Evolutionary conservation across 768 basidiomycete genomes (phyloP), one percentile per base, ranked within the genome.

Genomic region (Kwoniella newhampshirensis): DNA sequence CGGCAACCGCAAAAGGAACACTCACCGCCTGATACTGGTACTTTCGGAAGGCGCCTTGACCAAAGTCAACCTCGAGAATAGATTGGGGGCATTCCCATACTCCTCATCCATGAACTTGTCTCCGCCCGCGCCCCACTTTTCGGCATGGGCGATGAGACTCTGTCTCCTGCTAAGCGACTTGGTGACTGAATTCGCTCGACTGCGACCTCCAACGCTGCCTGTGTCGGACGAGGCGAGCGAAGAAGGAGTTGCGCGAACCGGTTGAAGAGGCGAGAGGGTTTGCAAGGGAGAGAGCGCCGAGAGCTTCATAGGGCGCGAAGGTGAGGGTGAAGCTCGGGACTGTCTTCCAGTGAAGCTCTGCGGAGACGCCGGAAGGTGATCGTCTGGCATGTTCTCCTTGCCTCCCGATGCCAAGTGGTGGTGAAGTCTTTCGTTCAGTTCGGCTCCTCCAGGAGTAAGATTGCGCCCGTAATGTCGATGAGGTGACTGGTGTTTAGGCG

Each of bases 271-370:
- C 17, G 75, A 74, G 54, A 76, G 61, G 7, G 65, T 57, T 45
- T 76, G 71, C 2, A 76, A 55, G 4, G 75, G 71, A 1, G 71
- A 73, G 12, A 76, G 54, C 4, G 73, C 75, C 26, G 49, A 67
- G 11, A 69, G 57, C 28, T 61, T 60, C 18, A 49, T 65, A 13
- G 57, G 60, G n/a, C 67, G 49, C 21, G 64, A 65, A 20, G 59
- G 63, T 25, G 60, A 67, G 53, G 45, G 49, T 32, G 57, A 59
- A 9, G 39, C 43, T 51, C 46, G 25, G 21, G 37, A 20, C 20
- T 46, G 20, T 26, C 52, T 44, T 3, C 45, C 27, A 32, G 20
- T 25, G n/a, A 54, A 35, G 58, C 35, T 55, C 21, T 30, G 52
- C 3, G 28, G 52, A 37, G 52, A 42, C 8, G 28, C 12, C 9